These are phyloP conservation scores for Trifolium pratense DNA, from an alignment of 306 rosid genomes.

Conservation along the genomic window DNA sequence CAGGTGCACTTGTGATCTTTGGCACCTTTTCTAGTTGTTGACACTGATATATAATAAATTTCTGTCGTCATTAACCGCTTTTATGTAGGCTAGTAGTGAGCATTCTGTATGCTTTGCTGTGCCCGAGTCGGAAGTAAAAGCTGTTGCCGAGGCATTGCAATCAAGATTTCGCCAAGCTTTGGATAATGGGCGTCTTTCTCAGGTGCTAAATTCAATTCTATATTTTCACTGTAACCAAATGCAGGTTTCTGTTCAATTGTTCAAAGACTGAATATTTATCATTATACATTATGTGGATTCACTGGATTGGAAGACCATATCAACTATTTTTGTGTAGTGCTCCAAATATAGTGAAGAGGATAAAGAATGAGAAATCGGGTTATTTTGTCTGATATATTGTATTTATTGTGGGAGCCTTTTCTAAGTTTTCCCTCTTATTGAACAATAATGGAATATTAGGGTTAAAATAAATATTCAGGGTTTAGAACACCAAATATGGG, in stretches of 20 bases:
- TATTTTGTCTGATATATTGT: slow-evolving; percentile 15
- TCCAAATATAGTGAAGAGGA: slow-evolving; percentile 16
- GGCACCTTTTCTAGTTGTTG: slow-evolving; percentile 36
- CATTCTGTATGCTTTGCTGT: slow-evolving; percentile 99
- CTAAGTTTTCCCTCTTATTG: background rate
- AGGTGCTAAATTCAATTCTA: slow-evolving; percentile 59
- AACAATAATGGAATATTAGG: background rate
- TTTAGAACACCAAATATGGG: slow-evolving; percentile 3
- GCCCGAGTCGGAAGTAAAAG: slow-evolving; percentile 94
- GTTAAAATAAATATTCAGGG: slow-evolving; percentile 20
- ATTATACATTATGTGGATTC: slow-evolving; percentile 37
- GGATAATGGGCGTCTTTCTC: slow-evolving; percentile 97
- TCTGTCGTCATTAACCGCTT: slow-evolving; percentile 37
- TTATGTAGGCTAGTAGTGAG: slow-evolving; percentile 97
- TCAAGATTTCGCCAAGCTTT: slow-evolving; percentile 93
- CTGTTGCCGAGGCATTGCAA: slow-evolving; percentile 89
- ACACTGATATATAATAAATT: slow-evolving; percentile 27
- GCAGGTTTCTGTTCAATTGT: slow-evolving; percentile 33
- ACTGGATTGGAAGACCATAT: slow-evolving; percentile 20
- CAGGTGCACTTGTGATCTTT: slow-evolving; percentile 63
- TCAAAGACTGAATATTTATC: slow-evolving; percentile 11
- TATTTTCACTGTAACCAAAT: slow-evolving; percentile 8
- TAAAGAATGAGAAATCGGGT: background rate
- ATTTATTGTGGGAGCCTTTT: slow-evolving; percentile 5
- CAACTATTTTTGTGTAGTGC: slow-evolving; percentile 1